Evolutionary conservation across 805 yeast genomes (phyloP).

Genomic region (Wickerhamiella qilinensis): DNA sequence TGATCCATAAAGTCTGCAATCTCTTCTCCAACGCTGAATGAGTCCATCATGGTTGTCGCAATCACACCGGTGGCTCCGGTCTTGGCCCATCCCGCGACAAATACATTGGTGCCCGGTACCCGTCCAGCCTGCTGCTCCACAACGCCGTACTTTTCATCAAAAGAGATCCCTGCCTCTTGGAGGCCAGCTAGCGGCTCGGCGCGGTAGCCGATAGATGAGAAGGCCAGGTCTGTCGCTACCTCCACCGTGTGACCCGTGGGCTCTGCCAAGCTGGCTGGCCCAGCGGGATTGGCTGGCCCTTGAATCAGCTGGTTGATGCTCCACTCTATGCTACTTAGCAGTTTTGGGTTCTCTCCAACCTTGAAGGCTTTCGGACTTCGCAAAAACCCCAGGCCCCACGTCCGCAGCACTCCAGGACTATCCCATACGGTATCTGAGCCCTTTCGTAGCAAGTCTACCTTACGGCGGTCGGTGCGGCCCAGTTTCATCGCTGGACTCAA

Average conservation of each 20-base stretch:
- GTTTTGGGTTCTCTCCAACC: slow-evolving; percentile 22
- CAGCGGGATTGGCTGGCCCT: slow-evolving; percentile 24
- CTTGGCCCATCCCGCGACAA: slow-evolving; percentile 83
- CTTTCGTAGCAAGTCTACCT: slow-evolving; percentile 8
- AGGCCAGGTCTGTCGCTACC: slow-evolving; percentile 43
- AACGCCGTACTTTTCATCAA: slow-evolving; percentile 30
- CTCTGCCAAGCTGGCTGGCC: slow-evolving; percentile 22
- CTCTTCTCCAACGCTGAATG: slow-evolving; percentile 56
- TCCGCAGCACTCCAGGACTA: slow-evolving; percentile 15
- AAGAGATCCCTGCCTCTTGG: slow-evolving; percentile 32
- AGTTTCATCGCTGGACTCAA: background rate
- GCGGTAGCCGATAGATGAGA: slow-evolving; percentile 71
- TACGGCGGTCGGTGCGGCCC: slow-evolving; percentile 13
- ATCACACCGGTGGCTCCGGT: slow-evolving; percentile 82
- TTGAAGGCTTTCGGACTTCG: slow-evolving; percentile 43
- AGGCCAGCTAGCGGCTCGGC: slow-evolving; percentile 51
- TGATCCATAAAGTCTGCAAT: slow-evolving; percentile 25
- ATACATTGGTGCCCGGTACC: slow-evolving; percentile 25
- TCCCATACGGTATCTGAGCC: slow-evolving; percentile 3
- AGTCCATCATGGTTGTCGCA: slow-evolving; percentile 75
- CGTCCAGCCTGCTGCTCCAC: slow-evolving; percentile 7
- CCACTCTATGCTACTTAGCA: slow-evolving; percentile 34
- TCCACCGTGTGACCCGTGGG: slow-evolving; percentile 23
- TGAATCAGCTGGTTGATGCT: slow-evolving; percentile 28
- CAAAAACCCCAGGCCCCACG: slow-evolving; percentile 59